These are phyloP conservation scores for Aspergillus ruber DNA, from an alignment of 2,329 filamentous ascomycete genomes.

Conservation along the genomic window DNA sequence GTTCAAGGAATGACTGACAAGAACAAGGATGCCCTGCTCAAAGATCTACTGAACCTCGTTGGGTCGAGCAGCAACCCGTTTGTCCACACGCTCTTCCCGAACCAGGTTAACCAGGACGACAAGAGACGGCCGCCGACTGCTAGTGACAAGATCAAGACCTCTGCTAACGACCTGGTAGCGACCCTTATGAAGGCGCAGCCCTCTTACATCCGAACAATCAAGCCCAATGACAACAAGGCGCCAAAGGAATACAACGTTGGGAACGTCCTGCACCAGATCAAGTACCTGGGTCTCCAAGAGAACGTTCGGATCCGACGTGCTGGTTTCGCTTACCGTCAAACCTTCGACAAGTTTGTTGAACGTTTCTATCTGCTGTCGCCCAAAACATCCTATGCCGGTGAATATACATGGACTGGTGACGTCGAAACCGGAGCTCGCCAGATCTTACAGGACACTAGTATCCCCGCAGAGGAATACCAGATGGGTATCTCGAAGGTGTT, in stretches of 20 bases:
- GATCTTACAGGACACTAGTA: conserved; percentile 93
- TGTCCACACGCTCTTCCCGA: conserved; percentile 79
- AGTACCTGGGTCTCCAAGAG: conserved; percentile 97
- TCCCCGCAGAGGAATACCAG: conserved; percentile 91
- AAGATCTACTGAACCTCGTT: conserved; percentile 84
- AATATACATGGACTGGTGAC: conserved; percentile 92
- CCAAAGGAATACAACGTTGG: conserved; percentile 83
- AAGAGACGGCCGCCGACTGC: conserved; percentile 88
- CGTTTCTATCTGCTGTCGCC: conserved; percentile 93
- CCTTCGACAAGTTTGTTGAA: conserved; percentile 96
- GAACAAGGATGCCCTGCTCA: conserved; percentile 96
- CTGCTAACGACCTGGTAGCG: conserved; percentile 88
- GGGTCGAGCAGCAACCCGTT: conserved; percentile 78
- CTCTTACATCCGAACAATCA: conserved; percentile 97
- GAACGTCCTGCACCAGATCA: conserved; percentile 96
- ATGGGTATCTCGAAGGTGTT: conserved; percentile 96
- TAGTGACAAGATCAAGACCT: conserved; percentile 90
- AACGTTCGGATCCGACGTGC: conserved; percentile 96
- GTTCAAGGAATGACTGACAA: conserved; percentile 98
- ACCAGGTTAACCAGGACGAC: conserved; percentile 93
- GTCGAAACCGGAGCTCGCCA: conserved; percentile 81
- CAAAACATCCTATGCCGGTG: conserved; percentile 90
- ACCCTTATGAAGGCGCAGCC: conserved; percentile 96
- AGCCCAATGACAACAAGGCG: conserved; percentile 98
- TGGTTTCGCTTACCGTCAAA: conserved; percentile 93